These are phyloP conservation scores for Marasmius fiardii DNA, from an alignment of 1,284 basidiomycete genomes.

Conservation along the genomic window DNA sequence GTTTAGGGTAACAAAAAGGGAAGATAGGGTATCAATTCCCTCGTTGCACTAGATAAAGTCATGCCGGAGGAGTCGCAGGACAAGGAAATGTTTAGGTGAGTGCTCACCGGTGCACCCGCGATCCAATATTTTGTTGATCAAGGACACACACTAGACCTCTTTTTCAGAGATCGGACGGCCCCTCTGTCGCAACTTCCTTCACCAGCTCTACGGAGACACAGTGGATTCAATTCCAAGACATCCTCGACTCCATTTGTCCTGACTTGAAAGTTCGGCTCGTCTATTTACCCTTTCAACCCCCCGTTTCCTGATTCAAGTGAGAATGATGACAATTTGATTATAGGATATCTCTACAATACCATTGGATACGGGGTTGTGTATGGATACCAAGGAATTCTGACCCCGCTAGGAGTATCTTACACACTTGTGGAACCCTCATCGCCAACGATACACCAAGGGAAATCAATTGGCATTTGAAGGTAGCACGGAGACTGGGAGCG, in stretches of 20 bases:
- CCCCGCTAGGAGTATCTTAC: slow-evolving; percentile 44
- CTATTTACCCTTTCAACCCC: no score
- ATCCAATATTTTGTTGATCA: no score
- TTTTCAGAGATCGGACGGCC: slow-evolving; percentile 3
- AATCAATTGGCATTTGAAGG: slow-evolving; percentile 52
- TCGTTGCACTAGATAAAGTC: slow-evolving; percentile 35
- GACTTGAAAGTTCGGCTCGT: slow-evolving; percentile 16
- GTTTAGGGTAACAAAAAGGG: neutral
- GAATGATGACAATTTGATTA: neutral
- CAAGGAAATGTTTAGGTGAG: slow-evolving; percentile 33
- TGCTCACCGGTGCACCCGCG: neutral
- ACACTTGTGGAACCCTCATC: slow-evolving; percentile 48
- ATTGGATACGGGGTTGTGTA: slow-evolving; percentile 51
- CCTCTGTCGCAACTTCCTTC: slow-evolving; percentile 8
- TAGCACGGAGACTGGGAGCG: slow-evolving; percentile 38
- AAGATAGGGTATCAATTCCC: slow-evolving; percentile 45
- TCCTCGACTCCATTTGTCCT: slow-evolving; percentile 14
- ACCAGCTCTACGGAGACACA: slow-evolving; percentile 14
- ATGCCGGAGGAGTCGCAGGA: slow-evolving; percentile 40
- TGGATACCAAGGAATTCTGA: slow-evolving; percentile 34
- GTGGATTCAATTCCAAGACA: slow-evolving; percentile 10
- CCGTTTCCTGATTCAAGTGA: neutral
- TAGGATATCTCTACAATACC: slow-evolving; percentile 49
- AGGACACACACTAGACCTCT: no score
- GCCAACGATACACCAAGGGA: slow-evolving; percentile 49